phyloP scores from a whole-genome alignment of 805 yeast genomes.

The Yamadazyma endophytica region DNA sequence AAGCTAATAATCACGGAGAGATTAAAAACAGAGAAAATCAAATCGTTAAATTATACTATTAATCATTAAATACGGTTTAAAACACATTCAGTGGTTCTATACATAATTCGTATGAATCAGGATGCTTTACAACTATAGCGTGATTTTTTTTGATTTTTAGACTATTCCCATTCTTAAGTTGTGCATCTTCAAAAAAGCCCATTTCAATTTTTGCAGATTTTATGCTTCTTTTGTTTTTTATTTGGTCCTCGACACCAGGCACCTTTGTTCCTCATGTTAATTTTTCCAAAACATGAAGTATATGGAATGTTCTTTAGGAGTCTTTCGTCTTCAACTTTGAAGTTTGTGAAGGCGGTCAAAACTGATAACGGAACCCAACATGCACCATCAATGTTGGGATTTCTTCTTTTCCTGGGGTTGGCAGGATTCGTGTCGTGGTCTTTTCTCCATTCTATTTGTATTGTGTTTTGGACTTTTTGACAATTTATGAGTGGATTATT shows the following conservation, averaged over 20 bases:
- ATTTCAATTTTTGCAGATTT: no score
- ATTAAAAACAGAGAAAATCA: no score
- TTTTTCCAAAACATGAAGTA: conserved; percentile 34
- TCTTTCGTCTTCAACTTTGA: conserved; percentile 16
- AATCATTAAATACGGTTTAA: no score
- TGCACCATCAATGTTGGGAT: conserved; percentile 7
- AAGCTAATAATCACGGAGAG: no score
- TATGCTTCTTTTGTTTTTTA: conserved; percentile 8
- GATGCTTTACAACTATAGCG: no score
- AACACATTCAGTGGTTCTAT: no score
- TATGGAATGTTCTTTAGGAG: conserved; percentile 21
- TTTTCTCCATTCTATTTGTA: conserved; percentile 11
- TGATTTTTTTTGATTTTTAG: not conserved
- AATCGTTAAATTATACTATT: no score
- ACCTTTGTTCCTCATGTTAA: conserved; percentile 34
- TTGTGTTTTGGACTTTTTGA: conserved; percentile 10
- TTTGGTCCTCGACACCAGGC: conserved; percentile 33
- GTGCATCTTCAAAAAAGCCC: not conserved
- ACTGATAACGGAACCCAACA: conserved; percentile 31
- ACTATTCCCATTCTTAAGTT: no score
- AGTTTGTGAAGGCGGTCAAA: conserved; percentile 28
- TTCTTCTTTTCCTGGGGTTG: conserved; percentile 10
- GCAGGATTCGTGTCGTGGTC: not conserved
- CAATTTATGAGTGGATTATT: no score
- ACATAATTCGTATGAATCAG: no score